phyloP scores from a whole-genome alignment of 768 basidiomycete genomes.

The Paxillus ammoniavirescens region DNA sequence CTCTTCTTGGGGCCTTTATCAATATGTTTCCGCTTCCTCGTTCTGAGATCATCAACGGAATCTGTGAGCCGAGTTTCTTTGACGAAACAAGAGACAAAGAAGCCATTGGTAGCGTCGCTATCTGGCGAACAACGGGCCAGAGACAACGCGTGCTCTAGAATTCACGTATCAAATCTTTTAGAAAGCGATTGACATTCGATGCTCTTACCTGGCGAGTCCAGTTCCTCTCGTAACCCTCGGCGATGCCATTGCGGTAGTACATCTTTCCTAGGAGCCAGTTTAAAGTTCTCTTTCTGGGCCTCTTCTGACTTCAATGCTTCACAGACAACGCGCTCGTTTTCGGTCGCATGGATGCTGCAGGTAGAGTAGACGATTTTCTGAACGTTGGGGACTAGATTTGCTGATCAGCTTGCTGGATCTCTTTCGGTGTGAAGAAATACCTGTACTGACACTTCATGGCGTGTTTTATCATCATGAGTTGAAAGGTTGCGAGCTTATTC shows the following conservation, averaged over 20 bases:
- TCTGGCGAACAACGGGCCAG: constrained; percentile 74
- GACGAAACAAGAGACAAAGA: constrained; percentile 96
- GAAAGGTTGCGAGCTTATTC: constrained; percentile 82
- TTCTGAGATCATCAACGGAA: constrained; percentile 5
- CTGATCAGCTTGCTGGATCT: constrained; percentile 8
- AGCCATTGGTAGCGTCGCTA: constrained; percentile 91
- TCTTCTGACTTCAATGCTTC: constrained; percentile 71
- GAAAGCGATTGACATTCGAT: not conserved
- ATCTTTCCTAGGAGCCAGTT: constrained; percentile 59
- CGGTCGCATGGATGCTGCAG: constrained; percentile 88
- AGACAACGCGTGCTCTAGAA: constrained; percentile 56
- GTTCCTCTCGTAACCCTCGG: constrained; percentile 68
- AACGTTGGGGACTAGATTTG: constrained; percentile 64
- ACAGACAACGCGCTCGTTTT: constrained; percentile 91
- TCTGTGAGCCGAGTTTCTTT: not conserved
- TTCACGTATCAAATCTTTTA: not conserved
- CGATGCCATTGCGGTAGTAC: constrained; percentile 84
- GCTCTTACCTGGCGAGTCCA: constrained; percentile 51
- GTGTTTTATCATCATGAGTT: constrained; percentile 87
- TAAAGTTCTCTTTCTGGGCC: constrained; percentile 58
- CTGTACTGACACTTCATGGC: constrained; percentile 82
- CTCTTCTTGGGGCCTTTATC: constrained; percentile 17
- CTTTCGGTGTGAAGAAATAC: constrained; percentile 17
- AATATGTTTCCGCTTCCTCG: constrained; percentile 28
- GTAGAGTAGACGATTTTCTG: constrained; percentile 93